A percentile compares a stretch with the other conserved stretches of the same genome.
phyloP scores from a whole-genome alignment of 208 protist species.

The Leishmania mexicana region DNA sequence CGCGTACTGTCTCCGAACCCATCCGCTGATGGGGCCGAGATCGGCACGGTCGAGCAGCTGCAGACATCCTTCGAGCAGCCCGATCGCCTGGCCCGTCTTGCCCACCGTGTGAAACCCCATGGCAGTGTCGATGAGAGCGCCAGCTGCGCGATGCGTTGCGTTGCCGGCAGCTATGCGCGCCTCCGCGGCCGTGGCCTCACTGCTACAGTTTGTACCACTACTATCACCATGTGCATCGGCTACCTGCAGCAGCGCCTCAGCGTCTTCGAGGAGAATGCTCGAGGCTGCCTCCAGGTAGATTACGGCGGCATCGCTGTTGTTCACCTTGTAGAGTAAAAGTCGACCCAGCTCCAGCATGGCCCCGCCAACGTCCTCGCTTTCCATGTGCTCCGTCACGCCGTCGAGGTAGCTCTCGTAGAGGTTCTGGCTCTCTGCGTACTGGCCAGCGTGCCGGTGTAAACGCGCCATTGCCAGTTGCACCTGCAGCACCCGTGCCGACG shows the following conservation, averaged over 20 bases:
- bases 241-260: slow-evolving; percentile 30
- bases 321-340: slow-evolving; percentile 48
- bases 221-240: not conserved
- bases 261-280: slow-evolving; percentile 61
- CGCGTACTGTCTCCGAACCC: slow-evolving; percentile 65
- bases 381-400: slow-evolving; percentile 40
- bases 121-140: slow-evolving; percentile 61
- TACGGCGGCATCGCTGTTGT: slow-evolving; percentile 24
- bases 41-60: slow-evolving; percentile 49
- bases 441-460: slow-evolving; percentile 47
- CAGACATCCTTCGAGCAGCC: slow-evolving; percentile 60
- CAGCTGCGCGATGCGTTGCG: slow-evolving; percentile 47
- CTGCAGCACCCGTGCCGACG: slow-evolving; percentile 29
- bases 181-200: not conserved
- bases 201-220: not conserved
- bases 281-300: slow-evolving; percentile 72
- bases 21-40: slow-evolving; percentile 45
- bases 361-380: slow-evolving; percentile 52
- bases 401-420: slow-evolving; percentile 72
- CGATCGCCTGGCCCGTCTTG: slow-evolving; percentile 53
- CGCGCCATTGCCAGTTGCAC: slow-evolving; percentile 62
- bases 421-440: slow-evolving; percentile 43
- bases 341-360: slow-evolving; percentile 75
- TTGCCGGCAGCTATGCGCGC: slow-evolving; percentile 22
- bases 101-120: slow-evolving; percentile 52